Evolutionary conservation across 345 rosid species (phyloP).

Genomic region (Citrus reticulata): DNA sequence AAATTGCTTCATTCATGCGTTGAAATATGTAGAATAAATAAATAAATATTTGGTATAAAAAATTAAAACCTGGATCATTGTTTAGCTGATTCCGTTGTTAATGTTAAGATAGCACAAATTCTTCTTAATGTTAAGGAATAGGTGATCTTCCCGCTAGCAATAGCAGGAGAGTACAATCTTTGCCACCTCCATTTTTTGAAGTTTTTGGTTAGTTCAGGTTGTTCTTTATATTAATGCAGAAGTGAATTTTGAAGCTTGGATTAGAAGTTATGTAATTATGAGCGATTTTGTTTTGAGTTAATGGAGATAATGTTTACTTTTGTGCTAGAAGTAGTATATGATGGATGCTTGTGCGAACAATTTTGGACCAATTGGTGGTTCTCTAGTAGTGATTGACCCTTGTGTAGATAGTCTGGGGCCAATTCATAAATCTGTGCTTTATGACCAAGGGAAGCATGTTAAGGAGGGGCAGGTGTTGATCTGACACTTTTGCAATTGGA

Average conservation of each 20-base stretch:
- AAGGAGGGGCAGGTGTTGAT: slow-evolving; percentile 61
- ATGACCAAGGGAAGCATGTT: slow-evolving; percentile 78
- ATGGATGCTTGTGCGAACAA: slow-evolving; percentile 19
- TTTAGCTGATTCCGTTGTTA: background rate
- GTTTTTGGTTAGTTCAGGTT: background rate
- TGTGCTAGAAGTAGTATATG: background rate
- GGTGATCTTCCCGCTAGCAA: background rate
- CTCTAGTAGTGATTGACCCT: slow-evolving; percentile 16
- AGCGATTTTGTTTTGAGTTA: background rate
- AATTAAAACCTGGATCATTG: background rate
- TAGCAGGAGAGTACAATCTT: background rate
- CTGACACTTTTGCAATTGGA: slow-evolving; percentile 38
- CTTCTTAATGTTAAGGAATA: background rate
- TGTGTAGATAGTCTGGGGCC: slow-evolving; percentile 54
- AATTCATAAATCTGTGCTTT: slow-evolving; percentile 49
- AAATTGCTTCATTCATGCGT: background rate
- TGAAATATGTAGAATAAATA: background rate
- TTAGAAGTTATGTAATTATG: background rate
- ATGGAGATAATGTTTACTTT: background rate
- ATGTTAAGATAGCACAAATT: background rate
- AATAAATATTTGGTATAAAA: background rate
- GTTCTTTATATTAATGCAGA: background rate
- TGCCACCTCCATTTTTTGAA: background rate
- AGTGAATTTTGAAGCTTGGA: background rate
- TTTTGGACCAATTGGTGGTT: slow-evolving; percentile 39